These are phyloP conservation scores for Pichia rugopelliculosa DNA, from an alignment of 805 yeast species.

Conservation along the genomic window DNA sequence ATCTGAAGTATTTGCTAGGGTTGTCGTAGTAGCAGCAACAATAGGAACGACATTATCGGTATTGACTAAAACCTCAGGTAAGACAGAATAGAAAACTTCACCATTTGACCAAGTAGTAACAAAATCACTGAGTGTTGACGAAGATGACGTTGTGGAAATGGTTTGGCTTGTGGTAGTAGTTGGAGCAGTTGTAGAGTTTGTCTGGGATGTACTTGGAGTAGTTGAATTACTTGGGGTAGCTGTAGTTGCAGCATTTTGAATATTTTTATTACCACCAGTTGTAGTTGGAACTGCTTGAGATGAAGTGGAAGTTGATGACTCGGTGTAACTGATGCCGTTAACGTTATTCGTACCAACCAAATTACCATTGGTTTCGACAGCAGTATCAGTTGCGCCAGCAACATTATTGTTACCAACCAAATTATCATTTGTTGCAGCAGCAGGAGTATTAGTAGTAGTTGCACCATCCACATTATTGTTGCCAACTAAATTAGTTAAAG, in stretches of 20 bases:
- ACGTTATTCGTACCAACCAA: background rate
- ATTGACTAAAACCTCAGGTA: conserved; percentile 1
- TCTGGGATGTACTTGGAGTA: background rate
- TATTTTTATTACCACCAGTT: background rate
- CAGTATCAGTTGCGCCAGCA: no score
- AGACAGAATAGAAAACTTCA: conserved; percentile 9
- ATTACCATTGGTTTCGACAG: background rate
- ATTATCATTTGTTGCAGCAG: no score
- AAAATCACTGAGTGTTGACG: background rate
- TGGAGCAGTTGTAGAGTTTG: background rate
- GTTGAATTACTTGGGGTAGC: background rate
- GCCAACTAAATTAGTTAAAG: background rate
- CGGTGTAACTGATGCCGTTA: background rate
- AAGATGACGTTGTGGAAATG: background rate
- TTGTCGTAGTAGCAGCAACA: conserved; percentile 13
- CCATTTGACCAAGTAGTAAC: conserved; percentile 11
- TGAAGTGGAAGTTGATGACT: background rate
- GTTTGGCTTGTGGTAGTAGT: background rate
- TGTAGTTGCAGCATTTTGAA: background rate
- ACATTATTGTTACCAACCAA: no score
- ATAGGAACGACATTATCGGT: conserved; percentile 9
- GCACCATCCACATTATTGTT: background rate
- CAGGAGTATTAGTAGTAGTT: no score
- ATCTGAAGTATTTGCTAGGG: conserved; percentile 10
- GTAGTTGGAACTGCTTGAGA: background rate